Conservation (phyloP, 2,329 filamentous ascomycete species). For the Aureobasidium pullulans region DNA sequence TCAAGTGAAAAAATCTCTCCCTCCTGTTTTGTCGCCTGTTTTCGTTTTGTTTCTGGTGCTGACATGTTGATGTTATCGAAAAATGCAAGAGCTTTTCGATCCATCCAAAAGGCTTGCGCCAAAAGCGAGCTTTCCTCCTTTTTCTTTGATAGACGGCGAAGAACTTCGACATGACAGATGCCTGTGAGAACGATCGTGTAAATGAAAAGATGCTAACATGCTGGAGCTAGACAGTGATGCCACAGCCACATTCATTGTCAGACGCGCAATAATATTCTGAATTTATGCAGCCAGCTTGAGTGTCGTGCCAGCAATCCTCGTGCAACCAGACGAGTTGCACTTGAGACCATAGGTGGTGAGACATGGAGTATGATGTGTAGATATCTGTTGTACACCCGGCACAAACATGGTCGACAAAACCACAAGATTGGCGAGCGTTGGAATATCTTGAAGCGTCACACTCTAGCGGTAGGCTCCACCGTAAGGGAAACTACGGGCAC, state of each 20-base stretch:
- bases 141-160: slow-evolving; percentile 4
- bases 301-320: not conserved
- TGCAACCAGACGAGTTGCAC: not conserved
- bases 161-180: slow-evolving; percentile 10
- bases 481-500: slow-evolving; percentile 2
- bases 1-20: slow-evolving; percentile 1
- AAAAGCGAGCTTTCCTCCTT: slow-evolving; percentile 8
- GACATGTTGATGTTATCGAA: not conserved
- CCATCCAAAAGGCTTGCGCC: slow-evolving; percentile 12
- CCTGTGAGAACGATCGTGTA: slow-evolving; percentile 1
- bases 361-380: slow-evolving; percentile 10
- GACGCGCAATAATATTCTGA: slow-evolving; percentile 2
- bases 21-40: not conserved
- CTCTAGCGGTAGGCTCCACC: slow-evolving; percentile 6
- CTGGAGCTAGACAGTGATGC: slow-evolving; percentile 5
- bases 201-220: slow-evolving; percentile 9
- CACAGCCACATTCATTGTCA: not conserved
- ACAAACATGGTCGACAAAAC: slow-evolving; percentile 5
- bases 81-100: not conserved
- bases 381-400: slow-evolving; percentile 2
- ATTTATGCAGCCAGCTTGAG: not conserved
- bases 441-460: not conserved
- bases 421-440: not conserved
- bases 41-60: not conserved
- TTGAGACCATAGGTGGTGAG: slow-evolving; percentile 1